Evolutionary conservation across 225 moss, liverwort and hornwort genomes (phyloP).

Genomic region (Polytrichum commune): DNA sequence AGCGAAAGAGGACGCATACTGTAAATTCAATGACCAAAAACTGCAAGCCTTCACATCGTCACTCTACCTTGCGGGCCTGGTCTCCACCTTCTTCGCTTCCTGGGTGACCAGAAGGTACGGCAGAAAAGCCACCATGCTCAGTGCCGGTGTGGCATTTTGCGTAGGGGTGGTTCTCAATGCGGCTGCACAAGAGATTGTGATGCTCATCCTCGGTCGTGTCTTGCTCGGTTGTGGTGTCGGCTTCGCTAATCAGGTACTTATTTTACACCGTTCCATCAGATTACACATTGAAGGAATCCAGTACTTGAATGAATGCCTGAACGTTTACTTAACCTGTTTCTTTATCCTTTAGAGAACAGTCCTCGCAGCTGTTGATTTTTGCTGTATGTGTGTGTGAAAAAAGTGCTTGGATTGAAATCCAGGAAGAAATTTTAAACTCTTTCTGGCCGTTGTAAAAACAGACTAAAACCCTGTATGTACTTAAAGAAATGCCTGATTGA

Average conservation of each 20-base stretch:
- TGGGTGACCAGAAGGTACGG: slow-evolving; percentile 41
- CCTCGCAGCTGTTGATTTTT: too few relatives aligned
- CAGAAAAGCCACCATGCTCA: slow-evolving; percentile 51
- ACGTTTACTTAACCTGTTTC: too few relatives aligned
- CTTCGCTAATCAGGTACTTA: slow-evolving; percentile 43
- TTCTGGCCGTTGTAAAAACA: too few relatives aligned
- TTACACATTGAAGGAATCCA: too few relatives aligned
- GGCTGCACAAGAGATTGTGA: slow-evolving; percentile 38
- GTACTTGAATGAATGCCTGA: too few relatives aligned
- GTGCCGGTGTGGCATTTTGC: slow-evolving; percentile 41
- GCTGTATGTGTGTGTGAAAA: too few relatives aligned
- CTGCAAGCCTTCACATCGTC: slow-evolving; percentile 60
- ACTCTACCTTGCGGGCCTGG: slow-evolving; percentile 51
- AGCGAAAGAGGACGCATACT: slow-evolving; percentile 8
- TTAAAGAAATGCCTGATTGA: too few relatives aligned
- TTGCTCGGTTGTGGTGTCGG: slow-evolving; percentile 52
- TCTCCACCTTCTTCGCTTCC: slow-evolving; percentile 57
- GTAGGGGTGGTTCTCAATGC: slow-evolving; percentile 28
- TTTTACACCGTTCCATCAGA: neutral
- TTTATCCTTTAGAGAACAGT: too few relatives aligned
- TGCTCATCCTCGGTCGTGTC: slow-evolving; percentile 55
- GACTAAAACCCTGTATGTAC: too few relatives aligned
- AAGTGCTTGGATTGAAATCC: too few relatives aligned
- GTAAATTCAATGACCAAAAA: slow-evolving; percentile 50
- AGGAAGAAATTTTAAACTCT: too few relatives aligned